Evolutionary conservation across 2,329 filamentous ascomycete genomes (phyloP).

Genomic region (Pseudogymnoascus sp.): DNA sequence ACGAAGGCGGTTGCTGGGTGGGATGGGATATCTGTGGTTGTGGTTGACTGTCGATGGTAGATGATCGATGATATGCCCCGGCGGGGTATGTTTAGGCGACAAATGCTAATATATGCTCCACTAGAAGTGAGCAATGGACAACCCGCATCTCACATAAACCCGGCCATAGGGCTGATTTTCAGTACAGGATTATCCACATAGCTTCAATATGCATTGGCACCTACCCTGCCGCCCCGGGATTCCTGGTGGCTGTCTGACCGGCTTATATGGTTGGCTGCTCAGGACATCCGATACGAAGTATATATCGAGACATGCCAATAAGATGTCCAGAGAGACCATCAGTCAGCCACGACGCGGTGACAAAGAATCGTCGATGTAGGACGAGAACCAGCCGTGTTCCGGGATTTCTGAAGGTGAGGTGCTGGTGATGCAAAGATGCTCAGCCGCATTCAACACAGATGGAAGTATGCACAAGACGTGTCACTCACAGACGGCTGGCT

Average conservation of each 20-base stretch:
- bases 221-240: neutral
- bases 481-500: neutral
- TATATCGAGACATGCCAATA: neutral
- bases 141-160: neutral
- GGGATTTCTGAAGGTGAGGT: neutral
- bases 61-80: neutral
- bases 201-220: neutral
- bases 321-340: neutral
- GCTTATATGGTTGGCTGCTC: neutral
- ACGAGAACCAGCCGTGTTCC: neutral
- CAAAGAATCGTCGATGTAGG: neutral
- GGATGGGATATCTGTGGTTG: neutral
- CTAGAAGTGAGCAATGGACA: neutral
- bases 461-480: neutral
- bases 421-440: neutral
- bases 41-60: neutral
- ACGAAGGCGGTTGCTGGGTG: neutral
- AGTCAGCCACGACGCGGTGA: neutral
- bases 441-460: neutral
- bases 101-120: neutral
- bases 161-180: neutral
- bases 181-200: neutral
- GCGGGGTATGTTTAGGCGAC: constrained; percentile 7
- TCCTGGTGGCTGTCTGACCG: neutral
- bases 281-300: neutral